phyloP scores from a whole-genome alignment of 148 eudicot genomes.

The Heliosperma pusillum region DNA sequence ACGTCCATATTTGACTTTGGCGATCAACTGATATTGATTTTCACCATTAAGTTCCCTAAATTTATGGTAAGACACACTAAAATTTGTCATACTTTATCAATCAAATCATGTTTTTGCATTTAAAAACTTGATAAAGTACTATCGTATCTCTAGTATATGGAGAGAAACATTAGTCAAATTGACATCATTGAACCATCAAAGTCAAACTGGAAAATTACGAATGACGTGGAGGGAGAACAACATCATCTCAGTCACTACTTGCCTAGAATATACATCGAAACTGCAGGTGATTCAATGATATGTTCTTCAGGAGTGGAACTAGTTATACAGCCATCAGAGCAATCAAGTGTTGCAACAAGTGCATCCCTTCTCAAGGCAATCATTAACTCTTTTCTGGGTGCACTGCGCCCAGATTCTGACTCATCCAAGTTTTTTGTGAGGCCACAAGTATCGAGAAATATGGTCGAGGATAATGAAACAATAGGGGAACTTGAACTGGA shows the following conservation, averaged over 20 bases:
- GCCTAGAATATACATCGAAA: slow-evolving; percentile 75
- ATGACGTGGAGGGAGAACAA: not conserved
- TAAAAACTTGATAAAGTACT: too few relatives aligned
- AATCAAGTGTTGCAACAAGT: slow-evolving; percentile 45
- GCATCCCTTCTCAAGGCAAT: slow-evolving; percentile 57
- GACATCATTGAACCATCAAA: not conserved
- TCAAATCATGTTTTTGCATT: not conserved
- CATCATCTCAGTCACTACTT: slow-evolving; percentile 30
- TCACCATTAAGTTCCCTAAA: not conserved
- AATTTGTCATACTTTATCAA: not conserved
- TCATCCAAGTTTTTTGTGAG: slow-evolving; percentile 28
- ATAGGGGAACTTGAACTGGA: slow-evolving; percentile 50
- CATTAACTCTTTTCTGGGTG: slow-evolving; percentile 40
- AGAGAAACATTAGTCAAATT: not conserved
- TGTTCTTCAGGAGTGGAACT: slow-evolving; percentile 38
- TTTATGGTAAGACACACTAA: not conserved
- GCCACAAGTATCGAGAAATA: slow-evolving; percentile 28
- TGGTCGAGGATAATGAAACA: slow-evolving; percentile 45
- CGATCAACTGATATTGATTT: not conserved
- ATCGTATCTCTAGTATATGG: not conserved
- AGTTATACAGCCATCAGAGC: slow-evolving; percentile 54
- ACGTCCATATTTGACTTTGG: not conserved
- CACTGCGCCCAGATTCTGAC: slow-evolving; percentile 32
- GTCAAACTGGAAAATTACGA: not conserved
- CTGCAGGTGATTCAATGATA: slow-evolving; percentile 47